A percentile compares a stretch with the other conserved stretches of the same genome.
These are phyloP conservation scores for Saccharum officinarum DNA, from an alignment of 176 grass and related monocot genomes.

Conservation along the genomic window DNA sequence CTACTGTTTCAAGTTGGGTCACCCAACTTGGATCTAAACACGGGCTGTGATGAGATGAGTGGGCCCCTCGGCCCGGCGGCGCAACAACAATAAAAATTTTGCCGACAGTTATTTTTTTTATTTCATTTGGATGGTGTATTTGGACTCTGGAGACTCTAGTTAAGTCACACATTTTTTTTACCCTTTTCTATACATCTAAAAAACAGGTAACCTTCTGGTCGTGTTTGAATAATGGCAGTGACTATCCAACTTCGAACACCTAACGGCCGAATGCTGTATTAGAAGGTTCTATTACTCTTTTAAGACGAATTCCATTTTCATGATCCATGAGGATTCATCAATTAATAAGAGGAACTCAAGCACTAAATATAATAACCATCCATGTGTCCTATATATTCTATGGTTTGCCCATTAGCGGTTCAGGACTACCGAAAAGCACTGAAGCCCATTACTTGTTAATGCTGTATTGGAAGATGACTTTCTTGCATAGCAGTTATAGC, in stretches of 20 bases:
- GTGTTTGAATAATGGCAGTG: slow-evolving; percentile 10
- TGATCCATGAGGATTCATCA: background rate
- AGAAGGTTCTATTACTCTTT: background rate
- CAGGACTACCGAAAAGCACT: too few relatives aligned
- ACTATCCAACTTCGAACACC: slow-evolving; percentile 12
- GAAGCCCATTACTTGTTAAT: too few relatives aligned
- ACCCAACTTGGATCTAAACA: too few relatives aligned
- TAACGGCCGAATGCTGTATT: background rate
- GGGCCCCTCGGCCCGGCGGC: background rate
- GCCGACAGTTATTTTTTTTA: background rate
- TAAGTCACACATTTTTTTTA: slow-evolving; percentile 22
- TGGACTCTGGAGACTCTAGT: slow-evolving; percentile 24
- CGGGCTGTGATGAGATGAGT: background rate
- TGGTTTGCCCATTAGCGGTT: too few relatives aligned
- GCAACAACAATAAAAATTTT: slow-evolving; percentile 7
- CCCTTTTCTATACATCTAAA: background rate
- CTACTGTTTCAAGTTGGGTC: too few relatives aligned
- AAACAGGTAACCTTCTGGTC: background rate
- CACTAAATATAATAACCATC: too few relatives aligned
- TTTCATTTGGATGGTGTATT: slow-evolving; percentile 16
- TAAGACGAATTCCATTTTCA: background rate
- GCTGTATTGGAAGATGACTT: background rate
- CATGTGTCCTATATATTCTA: too few relatives aligned
- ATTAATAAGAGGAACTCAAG: background rate
- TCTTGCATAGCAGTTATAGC: background rate